Percentiles rank a stretch among this genome's conserved stretches.
Conservation (phyloP, 345 rosid species). For the Eucalyptus viminalis region DNA sequence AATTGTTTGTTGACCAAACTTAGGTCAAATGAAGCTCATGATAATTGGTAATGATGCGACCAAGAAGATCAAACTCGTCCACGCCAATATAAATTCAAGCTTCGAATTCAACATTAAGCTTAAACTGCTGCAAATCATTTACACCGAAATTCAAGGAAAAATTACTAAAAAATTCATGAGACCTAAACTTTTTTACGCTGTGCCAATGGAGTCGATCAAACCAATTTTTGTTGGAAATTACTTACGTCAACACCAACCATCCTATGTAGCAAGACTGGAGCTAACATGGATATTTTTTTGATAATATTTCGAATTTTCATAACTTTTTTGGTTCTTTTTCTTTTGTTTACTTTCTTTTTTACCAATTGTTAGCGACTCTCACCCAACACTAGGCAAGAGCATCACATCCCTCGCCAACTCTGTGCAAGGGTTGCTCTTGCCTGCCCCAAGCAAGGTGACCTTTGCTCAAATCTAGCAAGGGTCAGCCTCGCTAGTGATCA, state of each 20-base stretch:
- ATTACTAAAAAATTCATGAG: no score
- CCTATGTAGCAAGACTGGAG: rapidly evolving
- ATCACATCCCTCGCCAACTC: rapidly evolving
- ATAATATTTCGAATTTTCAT: no score
- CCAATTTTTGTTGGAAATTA: rapidly evolving
- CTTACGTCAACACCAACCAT: rapidly evolving
- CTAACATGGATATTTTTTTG: no score
- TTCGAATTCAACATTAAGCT: neutral
- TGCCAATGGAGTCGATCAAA: no score
- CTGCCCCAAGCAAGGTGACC: rapidly evolving
- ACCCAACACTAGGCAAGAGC: rapidly evolving
- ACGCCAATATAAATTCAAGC: neutral
- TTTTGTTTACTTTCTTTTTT: no score
- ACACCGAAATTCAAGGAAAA: no score
- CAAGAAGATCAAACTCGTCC: neutral
- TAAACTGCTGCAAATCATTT: neutral
- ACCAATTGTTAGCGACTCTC: rapidly evolving
- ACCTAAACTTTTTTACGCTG: no score
- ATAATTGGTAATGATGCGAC: neutral
- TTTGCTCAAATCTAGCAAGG: rapidly evolving
- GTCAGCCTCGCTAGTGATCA: no score
- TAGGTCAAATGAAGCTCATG: neutral
- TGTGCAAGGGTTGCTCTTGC: no score
- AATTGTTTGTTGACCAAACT: no score
- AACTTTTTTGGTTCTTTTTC: no score